Percentiles rank a stretch among this genome's conserved stretches.
Conservation (phyloP, 75 land plant genomes). For the Larix kaempferi region DNA sequence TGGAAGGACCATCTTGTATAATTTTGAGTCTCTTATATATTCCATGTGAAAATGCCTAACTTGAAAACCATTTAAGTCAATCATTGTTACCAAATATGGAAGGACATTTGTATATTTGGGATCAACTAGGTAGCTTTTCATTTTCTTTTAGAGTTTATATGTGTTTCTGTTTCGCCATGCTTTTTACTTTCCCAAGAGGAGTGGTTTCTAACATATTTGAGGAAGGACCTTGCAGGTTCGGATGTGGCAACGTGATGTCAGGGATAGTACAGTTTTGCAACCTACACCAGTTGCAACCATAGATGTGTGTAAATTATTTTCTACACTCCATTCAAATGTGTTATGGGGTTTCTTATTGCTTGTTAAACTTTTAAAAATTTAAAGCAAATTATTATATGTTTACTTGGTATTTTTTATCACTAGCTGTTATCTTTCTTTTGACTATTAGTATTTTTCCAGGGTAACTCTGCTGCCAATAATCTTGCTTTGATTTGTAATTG, state of each 20-base stretch:
- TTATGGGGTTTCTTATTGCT: too few species aligned
- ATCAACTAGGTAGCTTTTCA: background rate
- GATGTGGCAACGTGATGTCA: conserved; percentile 83
- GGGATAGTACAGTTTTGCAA: conserved; percentile 85
- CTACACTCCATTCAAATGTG: background rate
- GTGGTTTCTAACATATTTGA: background rate
- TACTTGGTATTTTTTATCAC: background rate
- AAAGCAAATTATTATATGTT: background rate
- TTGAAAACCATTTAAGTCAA: background rate
- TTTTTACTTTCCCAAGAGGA: background rate
- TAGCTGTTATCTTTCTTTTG: background rate
- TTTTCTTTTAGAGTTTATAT: background rate
- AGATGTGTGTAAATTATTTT: conserved; percentile 39
- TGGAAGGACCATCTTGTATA: background rate
- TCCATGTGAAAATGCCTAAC: background rate
- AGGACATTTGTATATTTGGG: background rate
- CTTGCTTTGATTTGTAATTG: background rate
- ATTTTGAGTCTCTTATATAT: background rate
- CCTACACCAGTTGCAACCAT: conserved; percentile 60
- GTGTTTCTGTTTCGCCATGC: background rate
- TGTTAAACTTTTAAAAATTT: background rate
- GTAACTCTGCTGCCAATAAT: conserved; percentile 11
- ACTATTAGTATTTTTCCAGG: background rate
- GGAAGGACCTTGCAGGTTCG: conserved; percentile 55
- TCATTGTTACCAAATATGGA: background rate